These are phyloP conservation scores for Colletotrichum tabaci DNA, from an alignment of 2,329 filamentous ascomycete genomes.

Conservation along the genomic window DNA sequence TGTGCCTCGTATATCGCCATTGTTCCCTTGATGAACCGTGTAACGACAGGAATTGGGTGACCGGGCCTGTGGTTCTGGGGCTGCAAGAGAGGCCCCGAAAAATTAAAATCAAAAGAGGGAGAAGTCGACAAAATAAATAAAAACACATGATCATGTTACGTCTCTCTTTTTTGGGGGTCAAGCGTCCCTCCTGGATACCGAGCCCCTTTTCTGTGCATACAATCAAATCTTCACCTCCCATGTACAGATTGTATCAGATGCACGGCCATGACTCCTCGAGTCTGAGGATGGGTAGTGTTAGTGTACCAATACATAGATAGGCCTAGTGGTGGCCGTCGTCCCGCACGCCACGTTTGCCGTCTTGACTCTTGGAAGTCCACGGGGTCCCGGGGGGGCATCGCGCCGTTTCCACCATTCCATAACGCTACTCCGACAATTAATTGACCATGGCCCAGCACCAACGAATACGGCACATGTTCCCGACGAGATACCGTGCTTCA, in stretches of 20 bases:
- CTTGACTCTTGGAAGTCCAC: background rate
- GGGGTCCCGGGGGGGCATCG: background rate
- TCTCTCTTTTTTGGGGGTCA: slow-evolving; percentile 4
- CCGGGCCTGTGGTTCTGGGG: background rate
- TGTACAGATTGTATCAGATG: slow-evolving; percentile 19
- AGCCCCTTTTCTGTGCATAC: slow-evolving; percentile 21
- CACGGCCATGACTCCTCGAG: slow-evolving; percentile 13
- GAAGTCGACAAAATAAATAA: too few relatives aligned
- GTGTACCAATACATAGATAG: background rate
- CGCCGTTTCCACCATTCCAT: slow-evolving; percentile 11
- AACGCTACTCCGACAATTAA: background rate
- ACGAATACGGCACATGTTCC: background rate
- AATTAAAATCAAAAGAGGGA: too few relatives aligned
- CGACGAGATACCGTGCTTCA: background rate
- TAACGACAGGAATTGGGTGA: background rate
- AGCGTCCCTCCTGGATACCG: background rate
- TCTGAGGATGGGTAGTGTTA: too few relatives aligned
- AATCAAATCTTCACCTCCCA: slow-evolving; percentile 20
- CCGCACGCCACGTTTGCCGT: background rate
- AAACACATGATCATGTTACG: background rate
- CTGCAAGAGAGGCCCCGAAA: background rate
- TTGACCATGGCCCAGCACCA: background rate
- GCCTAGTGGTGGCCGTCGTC: background rate
- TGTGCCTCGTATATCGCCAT: slow-evolving; percentile 36
- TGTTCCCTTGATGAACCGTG: slow-evolving; percentile 4